Evolutionary conservation across 208 protist species (phyloP).

Genomic region (Leptomonas seymouri): DNA sequence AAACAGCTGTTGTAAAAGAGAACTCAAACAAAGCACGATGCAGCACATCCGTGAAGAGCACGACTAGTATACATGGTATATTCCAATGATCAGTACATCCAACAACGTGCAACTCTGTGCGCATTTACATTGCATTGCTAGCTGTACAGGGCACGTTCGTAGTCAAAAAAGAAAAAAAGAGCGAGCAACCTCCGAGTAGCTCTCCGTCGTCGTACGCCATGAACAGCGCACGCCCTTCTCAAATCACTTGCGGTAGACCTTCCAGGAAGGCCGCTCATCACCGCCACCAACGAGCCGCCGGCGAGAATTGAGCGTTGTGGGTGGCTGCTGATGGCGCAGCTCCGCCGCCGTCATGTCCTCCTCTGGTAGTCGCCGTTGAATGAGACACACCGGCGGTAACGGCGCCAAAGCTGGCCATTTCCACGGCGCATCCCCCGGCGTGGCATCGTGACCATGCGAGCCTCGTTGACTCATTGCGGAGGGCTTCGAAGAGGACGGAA

Average conservation of each 20-base stretch:
- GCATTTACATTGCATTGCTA: no score
- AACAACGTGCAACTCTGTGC: no score
- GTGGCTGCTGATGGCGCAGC: slow-evolving; percentile 9
- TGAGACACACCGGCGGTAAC: slow-evolving; percentile 63
- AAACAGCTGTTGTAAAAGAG: no score
- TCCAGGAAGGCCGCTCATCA: slow-evolving; percentile 1
- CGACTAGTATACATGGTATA: no score
- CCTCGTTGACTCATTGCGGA: neutral
- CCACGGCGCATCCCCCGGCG: neutral
- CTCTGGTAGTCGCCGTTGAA: slow-evolving; percentile 50
- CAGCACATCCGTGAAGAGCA: no score
- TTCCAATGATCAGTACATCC: no score
- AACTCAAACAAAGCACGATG: no score
- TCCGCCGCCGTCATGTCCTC: slow-evolving; percentile 19
- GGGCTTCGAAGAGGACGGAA: neutral
- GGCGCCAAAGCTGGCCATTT: slow-evolving; percentile 48
- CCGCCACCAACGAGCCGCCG: neutral
- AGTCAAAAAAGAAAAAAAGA: no score
- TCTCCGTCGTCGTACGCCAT: no score
- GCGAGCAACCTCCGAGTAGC: no score
- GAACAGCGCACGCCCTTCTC: no score
- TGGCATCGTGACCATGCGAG: neutral
- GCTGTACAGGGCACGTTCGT: no score
- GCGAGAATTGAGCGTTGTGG: neutral
- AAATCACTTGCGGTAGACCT: slow-evolving; percentile 3